Percentiles rank a stretch among this genome's conserved stretches.
phyloP scores from a whole-genome alignment of 768 basidiomycete genomes.

The Agrocybe pediades region DNA sequence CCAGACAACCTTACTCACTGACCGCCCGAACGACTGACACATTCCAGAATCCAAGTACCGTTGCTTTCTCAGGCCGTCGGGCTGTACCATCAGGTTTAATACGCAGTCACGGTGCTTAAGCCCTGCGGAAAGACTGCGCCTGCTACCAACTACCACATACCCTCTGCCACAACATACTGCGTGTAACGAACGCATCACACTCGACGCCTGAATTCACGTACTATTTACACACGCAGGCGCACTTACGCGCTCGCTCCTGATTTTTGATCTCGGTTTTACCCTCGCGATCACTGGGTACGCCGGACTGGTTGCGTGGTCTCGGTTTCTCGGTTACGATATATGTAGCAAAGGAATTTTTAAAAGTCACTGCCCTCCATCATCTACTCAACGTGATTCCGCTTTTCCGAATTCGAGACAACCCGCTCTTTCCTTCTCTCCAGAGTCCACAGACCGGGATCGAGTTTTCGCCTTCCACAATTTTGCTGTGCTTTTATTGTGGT shows the following conservation, averaged over 20 bases:
- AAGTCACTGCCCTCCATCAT: background rate
- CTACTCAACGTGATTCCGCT: too few species aligned
- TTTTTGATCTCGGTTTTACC: conserved; percentile 6
- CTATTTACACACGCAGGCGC: background rate
- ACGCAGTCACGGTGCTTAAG: too few species aligned
- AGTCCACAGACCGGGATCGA: background rate
- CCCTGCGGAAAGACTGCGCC: too few species aligned
- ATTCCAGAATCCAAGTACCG: too few species aligned
- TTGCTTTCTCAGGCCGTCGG: too few species aligned
- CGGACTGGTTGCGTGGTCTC: background rate
- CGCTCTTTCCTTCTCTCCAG: background rate
- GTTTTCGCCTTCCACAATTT: background rate
- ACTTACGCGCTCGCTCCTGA: background rate
- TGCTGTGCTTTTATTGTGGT: too few species aligned
- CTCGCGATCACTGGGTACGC: background rate
- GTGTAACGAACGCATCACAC: too few species aligned
- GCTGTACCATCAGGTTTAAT: too few species aligned
- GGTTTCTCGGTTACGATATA: conserved; percentile 4
- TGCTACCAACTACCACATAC: too few species aligned
- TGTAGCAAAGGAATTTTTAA: background rate
- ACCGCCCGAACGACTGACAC: background rate
- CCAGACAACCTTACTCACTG: background rate
- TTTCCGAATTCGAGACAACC: too few species aligned
- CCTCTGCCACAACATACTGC: too few species aligned
- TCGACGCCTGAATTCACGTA: too few species aligned